Evolutionary conservation across 257 asterid species (phyloP).

Genomic region (Solanum pinnatisectum): DNA sequence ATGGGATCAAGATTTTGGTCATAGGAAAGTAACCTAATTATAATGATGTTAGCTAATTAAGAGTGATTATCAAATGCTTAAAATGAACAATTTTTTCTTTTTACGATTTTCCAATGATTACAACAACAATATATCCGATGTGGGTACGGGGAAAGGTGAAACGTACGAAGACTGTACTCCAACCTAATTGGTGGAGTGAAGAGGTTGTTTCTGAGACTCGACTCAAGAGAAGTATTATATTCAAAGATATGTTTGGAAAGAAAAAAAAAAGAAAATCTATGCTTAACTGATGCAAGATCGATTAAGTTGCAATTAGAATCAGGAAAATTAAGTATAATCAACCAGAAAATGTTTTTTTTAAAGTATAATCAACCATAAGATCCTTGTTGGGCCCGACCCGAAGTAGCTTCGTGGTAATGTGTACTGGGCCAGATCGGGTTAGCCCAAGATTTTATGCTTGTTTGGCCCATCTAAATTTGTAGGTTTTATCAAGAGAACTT

Average conservation of each 20-base stretch:
- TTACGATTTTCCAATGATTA: not conserved
- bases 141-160: no score
- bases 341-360: not conserved
- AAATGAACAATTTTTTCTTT: not conserved
- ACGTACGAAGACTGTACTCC: not conserved
- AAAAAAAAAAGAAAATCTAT: not conserved
- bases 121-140: not conserved
- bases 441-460: not conserved
- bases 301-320: not conserved
- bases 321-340: not conserved
- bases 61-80: not conserved
- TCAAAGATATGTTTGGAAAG: not conserved
- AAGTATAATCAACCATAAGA: not conserved
- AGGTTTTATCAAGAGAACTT: not conserved
- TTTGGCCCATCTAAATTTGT: not conserved
- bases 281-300: not conserved
- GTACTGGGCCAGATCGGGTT: not conserved
- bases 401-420: not conserved
- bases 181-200: not conserved
- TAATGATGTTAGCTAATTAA: not conserved
- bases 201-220: not conserved
- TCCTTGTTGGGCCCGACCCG: not conserved
- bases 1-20: not conserved
- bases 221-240: not conserved
- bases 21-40: not conserved